Evolutionary conservation across 228 moss, liverwort and hornwort species (phyloP).

Genomic region (Sphagnum magellanicum): DNA sequence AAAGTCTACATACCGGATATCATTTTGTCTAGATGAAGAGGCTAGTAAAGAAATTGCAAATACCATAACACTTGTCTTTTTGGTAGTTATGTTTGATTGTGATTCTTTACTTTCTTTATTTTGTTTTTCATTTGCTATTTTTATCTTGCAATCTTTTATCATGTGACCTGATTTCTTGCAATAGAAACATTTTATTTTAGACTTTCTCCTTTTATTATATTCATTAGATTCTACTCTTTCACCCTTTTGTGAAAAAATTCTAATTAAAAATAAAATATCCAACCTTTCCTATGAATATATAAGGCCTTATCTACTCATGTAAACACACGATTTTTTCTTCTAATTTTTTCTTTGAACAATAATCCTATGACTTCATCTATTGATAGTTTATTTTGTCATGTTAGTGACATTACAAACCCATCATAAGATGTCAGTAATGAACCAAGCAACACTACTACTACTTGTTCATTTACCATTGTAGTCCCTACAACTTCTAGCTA

Average conservation of each 20-base stretch:
- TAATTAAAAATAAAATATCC: too few relatives aligned
- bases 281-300: too few relatives aligned
- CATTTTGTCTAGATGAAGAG: not conserved
- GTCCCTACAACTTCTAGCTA: not conserved
- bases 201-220: too few relatives aligned
- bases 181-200: too few relatives aligned
- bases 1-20: not conserved
- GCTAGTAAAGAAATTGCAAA: not conserved
- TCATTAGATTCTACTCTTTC: too few relatives aligned
- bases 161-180: not conserved
- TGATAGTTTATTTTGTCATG: not conserved
- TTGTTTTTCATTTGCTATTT: not conserved
- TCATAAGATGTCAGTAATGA: not conserved
- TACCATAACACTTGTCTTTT: not conserved
- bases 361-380: too few relatives aligned
- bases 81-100: not conserved
- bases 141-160: not conserved
- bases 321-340: too few relatives aligned
- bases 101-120: not conserved
- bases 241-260: too few relatives aligned
- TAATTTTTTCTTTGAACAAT: too few relatives aligned
- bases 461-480: too few relatives aligned
- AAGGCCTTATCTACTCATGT: too few relatives aligned
- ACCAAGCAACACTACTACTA: not conserved
- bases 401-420: not conserved